Conservation (phyloP, 345 rosid genomes). For the Mallotus nudiflorus region DNA sequence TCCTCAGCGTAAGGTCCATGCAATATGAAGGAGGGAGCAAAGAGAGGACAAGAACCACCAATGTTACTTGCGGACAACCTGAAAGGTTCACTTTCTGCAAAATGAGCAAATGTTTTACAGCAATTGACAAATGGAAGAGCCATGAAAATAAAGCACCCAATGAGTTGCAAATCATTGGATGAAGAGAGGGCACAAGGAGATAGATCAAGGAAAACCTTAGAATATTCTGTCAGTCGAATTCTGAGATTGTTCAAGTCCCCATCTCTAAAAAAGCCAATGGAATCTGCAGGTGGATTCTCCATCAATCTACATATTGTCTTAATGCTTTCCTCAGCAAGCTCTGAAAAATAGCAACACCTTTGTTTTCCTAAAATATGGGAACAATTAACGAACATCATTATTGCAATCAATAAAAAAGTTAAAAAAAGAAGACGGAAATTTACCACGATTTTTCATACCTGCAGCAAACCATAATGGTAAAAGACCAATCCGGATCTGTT, state of each 20-base stretch:
- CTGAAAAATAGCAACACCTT: slow-evolving; percentile 48
- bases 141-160: neutral
- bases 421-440: too few relatives aligned
- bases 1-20: slow-evolving; percentile 27
- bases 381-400: slow-evolving; percentile 13
- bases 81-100: slow-evolving; percentile 66
- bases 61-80: slow-evolving; percentile 62
- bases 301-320: slow-evolving; percentile 42
- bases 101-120: slow-evolving; percentile 7
- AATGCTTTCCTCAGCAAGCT: slow-evolving; percentile 48
- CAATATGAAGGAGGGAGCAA: slow-evolving; percentile 42
- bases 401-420: neutral
- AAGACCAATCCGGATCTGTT: slow-evolving; percentile 60
- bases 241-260: slow-evolving; percentile 42
- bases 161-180: slow-evolving; percentile 17
- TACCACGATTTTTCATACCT: slow-evolving; percentile 48
- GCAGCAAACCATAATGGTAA: slow-evolving; percentile 70
- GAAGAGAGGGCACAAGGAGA: slow-evolving; percentile 15
- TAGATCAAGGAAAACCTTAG: slow-evolving; percentile 46
- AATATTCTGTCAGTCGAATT: slow-evolving; percentile 58
- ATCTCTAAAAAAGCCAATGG: slow-evolving; percentile 38
- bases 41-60: slow-evolving; percentile 47
- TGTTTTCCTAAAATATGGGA: slow-evolving; percentile 49
- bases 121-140: slow-evolving; percentile 8
- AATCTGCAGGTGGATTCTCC: slow-evolving; percentile 33